Base-by-base conservation (phyloP, 257 asterid species). In the Jaltomata sinuosa region DNA sequence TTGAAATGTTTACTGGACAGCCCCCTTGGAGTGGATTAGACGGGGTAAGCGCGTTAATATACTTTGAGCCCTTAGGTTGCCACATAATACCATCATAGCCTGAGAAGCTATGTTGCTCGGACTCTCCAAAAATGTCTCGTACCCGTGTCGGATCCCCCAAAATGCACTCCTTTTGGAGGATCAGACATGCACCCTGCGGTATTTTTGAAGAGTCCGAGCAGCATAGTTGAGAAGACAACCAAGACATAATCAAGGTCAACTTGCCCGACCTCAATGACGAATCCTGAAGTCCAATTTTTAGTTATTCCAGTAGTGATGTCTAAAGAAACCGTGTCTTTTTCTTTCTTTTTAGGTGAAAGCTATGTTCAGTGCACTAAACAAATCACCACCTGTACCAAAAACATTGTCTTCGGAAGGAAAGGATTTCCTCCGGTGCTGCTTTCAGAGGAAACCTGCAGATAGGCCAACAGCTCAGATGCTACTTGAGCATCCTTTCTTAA, bases 1-100 rank as follows among this genome's bases (percentile, higher is more conserved):
- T 95, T 21, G 99, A 95, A 85, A 95, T 95, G 98, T 81, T 93
- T 55, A 93, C 97, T 0, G 98, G 98, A 32, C 90, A 91, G 83
- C 97, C 99, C 85, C 98, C 98, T 79, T 94, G 99, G 99, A 90
- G 95, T 42, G 93, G 94, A 32, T 68, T 49, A 83, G 87, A 32
- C 31, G 91, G 91, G 97, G 99, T 95, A 87, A 49, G 89, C 62
- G 6, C 0, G 18, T 16, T 8, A 1, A 16, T 1, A 49, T 15
- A 77, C 82, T 77, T 77, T 49, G 11, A 16, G 27, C 45, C 1
- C 8, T 77, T 0, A 49, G 1, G 62, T 77, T 49, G 8, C 8
- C 3, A 8, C 82, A 49, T 27, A 49, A 21, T 45, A 25, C 40
- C 81, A 22, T 45, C 80, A 76, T 0, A 1, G 18, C 42, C 62